Conservation (phyloP, 1,284 basidiomycete species). For the Cryptococcus deneoformans region DNA sequence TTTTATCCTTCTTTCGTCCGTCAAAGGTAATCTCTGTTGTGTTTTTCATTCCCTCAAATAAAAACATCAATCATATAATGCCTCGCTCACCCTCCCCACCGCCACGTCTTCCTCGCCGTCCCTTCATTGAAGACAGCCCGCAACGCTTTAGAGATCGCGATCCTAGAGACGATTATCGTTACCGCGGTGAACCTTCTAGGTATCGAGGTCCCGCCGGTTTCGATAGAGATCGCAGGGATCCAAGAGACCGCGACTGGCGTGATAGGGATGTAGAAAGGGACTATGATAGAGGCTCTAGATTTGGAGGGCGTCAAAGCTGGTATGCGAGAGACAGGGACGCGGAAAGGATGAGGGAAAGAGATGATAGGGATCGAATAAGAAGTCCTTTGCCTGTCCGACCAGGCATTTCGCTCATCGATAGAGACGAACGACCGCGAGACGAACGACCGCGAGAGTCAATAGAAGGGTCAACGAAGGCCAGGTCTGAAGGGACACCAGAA, state of each 20-base stretch:
- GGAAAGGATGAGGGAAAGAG: neutral
- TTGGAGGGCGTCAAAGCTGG: neutral
- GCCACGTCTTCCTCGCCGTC: slow-evolving; percentile 1
- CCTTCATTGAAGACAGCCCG: slow-evolving; percentile 32
- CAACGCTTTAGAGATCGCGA: slow-evolving; percentile 1
- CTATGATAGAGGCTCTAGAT: neutral
- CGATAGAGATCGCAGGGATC: slow-evolving; percentile 15
- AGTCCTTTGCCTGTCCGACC: neutral
- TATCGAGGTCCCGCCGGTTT: slow-evolving; percentile 8
- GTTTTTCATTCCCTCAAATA: neutral
- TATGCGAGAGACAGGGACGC: neutral
- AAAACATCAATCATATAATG: slow-evolving; percentile 11
- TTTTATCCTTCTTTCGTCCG: too few species aligned
- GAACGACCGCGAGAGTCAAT: neutral
- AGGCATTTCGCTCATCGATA: slow-evolving; percentile 1
- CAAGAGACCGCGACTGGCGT: slow-evolving; percentile 10
- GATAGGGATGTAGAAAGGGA: slow-evolving; percentile 6
- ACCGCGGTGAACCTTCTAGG: slow-evolving; percentile 5
- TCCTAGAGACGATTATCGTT: slow-evolving; percentile 10
- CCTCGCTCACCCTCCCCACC: slow-evolving; percentile 35
- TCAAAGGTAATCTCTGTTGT: neutral
- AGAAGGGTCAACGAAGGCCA: slow-evolving; percentile 6
- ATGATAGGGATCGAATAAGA: neutral
- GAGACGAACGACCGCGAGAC: neutral
- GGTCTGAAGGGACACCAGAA: slow-evolving; percentile 34